phyloP scores from a whole-genome alignment of 805 yeast species.

The Metschnikowia shivogae region DNA sequence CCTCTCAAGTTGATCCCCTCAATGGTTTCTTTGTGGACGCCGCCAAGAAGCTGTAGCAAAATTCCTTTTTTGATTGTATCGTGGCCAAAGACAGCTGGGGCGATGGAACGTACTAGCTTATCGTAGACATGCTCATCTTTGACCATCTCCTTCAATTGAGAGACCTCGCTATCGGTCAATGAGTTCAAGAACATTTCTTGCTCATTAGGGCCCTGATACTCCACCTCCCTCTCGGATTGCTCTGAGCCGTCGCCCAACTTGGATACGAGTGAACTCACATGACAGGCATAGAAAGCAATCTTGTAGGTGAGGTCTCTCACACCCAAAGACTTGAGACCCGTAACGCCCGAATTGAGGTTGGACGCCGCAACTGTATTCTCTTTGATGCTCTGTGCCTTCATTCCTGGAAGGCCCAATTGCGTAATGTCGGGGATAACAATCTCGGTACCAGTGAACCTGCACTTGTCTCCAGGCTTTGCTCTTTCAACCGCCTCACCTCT shows the following conservation, averaged over 20 bases:
- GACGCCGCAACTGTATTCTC: slow-evolving; percentile 62
- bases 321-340: slow-evolving; percentile 88
- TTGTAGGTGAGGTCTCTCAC: slow-evolving; percentile 91
- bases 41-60: slow-evolving; percentile 82
- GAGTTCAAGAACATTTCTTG: slow-evolving; percentile 79
- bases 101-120: slow-evolving; percentile 80
- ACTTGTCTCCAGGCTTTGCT: slow-evolving; percentile 96
- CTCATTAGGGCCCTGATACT: slow-evolving; percentile 53
- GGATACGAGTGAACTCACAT: slow-evolving; percentile 63
- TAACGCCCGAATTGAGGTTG: slow-evolving; percentile 76
- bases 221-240: slow-evolving; percentile 23
- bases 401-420: slow-evolving; percentile 92
- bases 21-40: slow-evolving; percentile 89
- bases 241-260: slow-evolving; percentile 21
- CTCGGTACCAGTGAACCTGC: slow-evolving; percentile 90
- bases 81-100: slow-evolving; percentile 96
- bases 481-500: slow-evolving; percentile 93
- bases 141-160: slow-evolving; percentile 85
- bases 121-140: slow-evolving; percentile 81
- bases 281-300: slow-evolving; percentile 87
- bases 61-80: slow-evolving; percentile 92
- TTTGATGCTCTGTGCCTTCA: slow-evolving; percentile 77
- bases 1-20: slow-evolving; percentile 96
- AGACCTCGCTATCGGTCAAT: slow-evolving; percentile 74
- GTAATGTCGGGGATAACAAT: slow-evolving; percentile 93